phyloP scores from a whole-genome alignment of 2,329 filamentous ascomycete species.

The Daldinia eschscholtzii region DNA sequence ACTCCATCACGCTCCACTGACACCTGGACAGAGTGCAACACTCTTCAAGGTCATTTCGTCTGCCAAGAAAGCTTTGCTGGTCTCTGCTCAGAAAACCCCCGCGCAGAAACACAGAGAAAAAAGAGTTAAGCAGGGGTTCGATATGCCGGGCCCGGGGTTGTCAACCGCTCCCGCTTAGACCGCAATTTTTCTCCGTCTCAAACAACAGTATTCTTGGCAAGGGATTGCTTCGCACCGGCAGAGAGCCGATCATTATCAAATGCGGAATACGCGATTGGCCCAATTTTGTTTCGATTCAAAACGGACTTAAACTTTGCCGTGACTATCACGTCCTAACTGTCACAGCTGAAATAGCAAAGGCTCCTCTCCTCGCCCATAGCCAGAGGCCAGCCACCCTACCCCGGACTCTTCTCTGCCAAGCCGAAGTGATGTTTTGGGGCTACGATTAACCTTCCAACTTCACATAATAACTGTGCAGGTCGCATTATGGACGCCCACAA shows the following conservation, averaged over 20 bases:
- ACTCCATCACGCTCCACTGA: slow-evolving; percentile 9
- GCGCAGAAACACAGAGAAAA: slow-evolving; percentile 11
- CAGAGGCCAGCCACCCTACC: slow-evolving; percentile 26
- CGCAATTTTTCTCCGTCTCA: slow-evolving; percentile 36
- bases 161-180: slow-evolving; percentile 38
- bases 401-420: slow-evolving; percentile 40
- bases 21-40: slow-evolving; percentile 25
- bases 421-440: slow-evolving; percentile 35
- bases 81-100: slow-evolving; percentile 9
- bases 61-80: slow-evolving; percentile 4
- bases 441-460: slow-evolving; percentile 24
- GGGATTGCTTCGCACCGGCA: slow-evolving; percentile 20
- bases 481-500: slow-evolving; percentile 38
- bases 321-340: slow-evolving; percentile 40
- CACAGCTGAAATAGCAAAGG: slow-evolving; percentile 25
- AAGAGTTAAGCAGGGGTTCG: slow-evolving; percentile 18
- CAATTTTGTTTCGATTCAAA: slow-evolving; percentile 37
- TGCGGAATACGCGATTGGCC: slow-evolving; percentile 36
- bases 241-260: slow-evolving; percentile 33
- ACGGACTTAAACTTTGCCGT: slow-evolving; percentile 33
- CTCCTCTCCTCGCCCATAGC: slow-evolving; percentile 23
- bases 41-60: slow-evolving; percentile 9
- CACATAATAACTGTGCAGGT: slow-evolving; percentile 21
- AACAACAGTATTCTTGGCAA: slow-evolving; percentile 38
- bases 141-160: slow-evolving; percentile 29